These are phyloP conservation scores for Takashimella tepidaria DNA, from an alignment of 1,284 basidiomycete species.

Conservation along the genomic window DNA sequence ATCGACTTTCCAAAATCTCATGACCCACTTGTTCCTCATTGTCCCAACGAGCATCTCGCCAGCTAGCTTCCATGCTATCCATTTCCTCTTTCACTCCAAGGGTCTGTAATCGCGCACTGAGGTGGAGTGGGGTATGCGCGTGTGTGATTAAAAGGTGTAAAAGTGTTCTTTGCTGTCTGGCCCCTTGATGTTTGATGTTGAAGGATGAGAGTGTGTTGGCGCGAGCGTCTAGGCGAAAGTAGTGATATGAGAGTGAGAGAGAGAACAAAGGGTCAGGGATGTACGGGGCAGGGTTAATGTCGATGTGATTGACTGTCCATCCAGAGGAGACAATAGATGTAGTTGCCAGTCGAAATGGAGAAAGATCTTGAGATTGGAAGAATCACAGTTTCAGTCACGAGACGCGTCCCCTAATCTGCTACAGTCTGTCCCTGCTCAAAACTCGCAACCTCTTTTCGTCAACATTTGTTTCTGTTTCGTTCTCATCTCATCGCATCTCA, in stretches of 20 bases:
- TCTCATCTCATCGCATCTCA: not conserved
- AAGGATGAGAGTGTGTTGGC: conserved; percentile 10
- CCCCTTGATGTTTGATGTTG: too few relatives aligned
- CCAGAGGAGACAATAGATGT: too few relatives aligned
- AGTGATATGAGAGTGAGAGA: not conserved
- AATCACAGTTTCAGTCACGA: not conserved
- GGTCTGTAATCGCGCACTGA: conserved; percentile 8
- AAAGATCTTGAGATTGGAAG: not conserved
- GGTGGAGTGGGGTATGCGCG: not conserved
- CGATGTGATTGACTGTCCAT: too few relatives aligned
- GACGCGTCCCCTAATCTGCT: not conserved
- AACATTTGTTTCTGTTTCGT: not conserved
- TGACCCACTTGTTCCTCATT: too few relatives aligned
- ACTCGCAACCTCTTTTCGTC: not conserved
- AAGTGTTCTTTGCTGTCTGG: too few relatives aligned
- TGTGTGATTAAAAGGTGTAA: too few relatives aligned
- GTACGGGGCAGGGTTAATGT: too few relatives aligned
- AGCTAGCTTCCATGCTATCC: conserved; percentile 1
- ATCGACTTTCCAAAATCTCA: too few relatives aligned
- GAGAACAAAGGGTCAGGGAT: not conserved
- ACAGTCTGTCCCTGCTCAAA: not conserved
- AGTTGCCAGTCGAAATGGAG: too few relatives aligned
- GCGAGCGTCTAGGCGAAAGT: conserved; percentile 3
- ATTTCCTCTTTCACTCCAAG: conserved; percentile 7
- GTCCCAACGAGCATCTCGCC: not conserved